Conservation (phyloP, 2,329 filamentous ascomycete species). For the Trichoderma semiorbis region DNA sequence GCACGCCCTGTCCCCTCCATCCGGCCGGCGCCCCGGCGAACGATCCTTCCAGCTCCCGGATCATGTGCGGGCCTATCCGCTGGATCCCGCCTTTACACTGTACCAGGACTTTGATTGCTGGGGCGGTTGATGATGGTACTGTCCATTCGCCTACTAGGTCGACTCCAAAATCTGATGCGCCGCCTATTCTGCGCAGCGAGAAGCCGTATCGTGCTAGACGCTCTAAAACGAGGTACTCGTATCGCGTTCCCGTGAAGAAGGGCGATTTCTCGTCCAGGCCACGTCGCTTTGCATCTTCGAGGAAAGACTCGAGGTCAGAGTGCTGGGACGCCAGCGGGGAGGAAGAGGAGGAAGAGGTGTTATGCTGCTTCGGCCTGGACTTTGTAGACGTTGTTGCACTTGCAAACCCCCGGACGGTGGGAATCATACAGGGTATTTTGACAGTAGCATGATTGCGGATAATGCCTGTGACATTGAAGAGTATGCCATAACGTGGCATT, state of each 20-base stretch:
- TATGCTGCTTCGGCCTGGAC: conserved; percentile 25
- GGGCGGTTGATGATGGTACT: conserved; percentile 41
- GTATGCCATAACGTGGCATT: neutral
- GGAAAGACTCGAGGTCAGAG: conserved; percentile 61
- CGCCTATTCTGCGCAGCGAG: conserved; percentile 61
- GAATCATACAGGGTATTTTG: neutral
- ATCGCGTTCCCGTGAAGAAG: conserved; percentile 69
- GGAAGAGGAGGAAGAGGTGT: neutral
- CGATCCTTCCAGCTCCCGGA: conserved; percentile 78
- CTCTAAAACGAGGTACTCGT: conserved; percentile 66
- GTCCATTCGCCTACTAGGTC: conserved; percentile 71
- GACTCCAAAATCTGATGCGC: conserved; percentile 65
- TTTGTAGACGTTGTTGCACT: conserved; percentile 26
- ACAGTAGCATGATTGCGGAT: neutral
- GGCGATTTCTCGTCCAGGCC: conserved; percentile 54
- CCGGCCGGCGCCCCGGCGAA: conserved; percentile 69
- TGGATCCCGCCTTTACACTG: conserved; percentile 67
- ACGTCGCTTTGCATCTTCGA: conserved; percentile 57
- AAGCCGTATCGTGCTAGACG: conserved; percentile 61
- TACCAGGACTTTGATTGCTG: conserved; percentile 45
- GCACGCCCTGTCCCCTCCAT: conserved; percentile 62
- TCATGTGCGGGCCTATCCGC: conserved; percentile 53
- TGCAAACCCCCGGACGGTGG: neutral
- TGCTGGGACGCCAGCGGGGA: conserved; percentile 42
- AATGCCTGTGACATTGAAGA: neutral